Base-by-base conservation (phyloP, 441 rosid species). In the Pelargonium australe region DNA sequence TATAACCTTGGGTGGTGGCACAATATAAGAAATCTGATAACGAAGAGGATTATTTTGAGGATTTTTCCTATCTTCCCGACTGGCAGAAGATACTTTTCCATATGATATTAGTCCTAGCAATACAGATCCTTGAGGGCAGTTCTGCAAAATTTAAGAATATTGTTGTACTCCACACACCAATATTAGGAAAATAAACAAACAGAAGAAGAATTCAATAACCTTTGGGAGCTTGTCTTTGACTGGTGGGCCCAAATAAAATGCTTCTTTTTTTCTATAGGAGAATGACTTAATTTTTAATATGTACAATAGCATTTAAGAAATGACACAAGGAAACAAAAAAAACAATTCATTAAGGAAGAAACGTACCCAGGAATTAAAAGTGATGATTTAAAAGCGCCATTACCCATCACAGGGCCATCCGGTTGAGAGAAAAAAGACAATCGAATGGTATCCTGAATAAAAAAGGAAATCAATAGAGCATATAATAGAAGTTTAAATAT, bases 391-490 rank as follows among this genome's bases (percentile, higher is more conserved):
- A 78, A 95, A 70, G 89, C 69, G 75, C 99, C 97, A 82, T 89
- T 90, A 76, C 97, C 96, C 83, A 83, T 87, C 75, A 92, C 77
- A 34, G 97, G 87, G 53, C 99, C 98, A 82, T 95, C 99, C 69
- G 99, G 98, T 87, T 89, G 85, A 70, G 96, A 84, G 86, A 84
- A 91, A 75, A 92, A 90, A 81, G 71, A 86, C 85, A 95, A 80
- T 63, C 83, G 82, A 78, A 85, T 67, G 49, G 72, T 51, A 70
- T 95, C 97, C 99, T 92, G 83, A 58, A 76, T 51, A 61, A 65
- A 69, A 69, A 67, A 20, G 67, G 37, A 79, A 69, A 70, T 13
- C 57, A 61, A 1, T 49, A 3, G 34, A 68, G 53, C 8, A 28
- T 68, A 51, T 61, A 47, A 58, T 47, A 13, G 44, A 40, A 16